Evolutionary conservation across 1,284 basidiomycete genomes (phyloP), one percentile per base, ranked within the genome.

Genomic region (Cutaneotrichosporon sp.): DNA sequence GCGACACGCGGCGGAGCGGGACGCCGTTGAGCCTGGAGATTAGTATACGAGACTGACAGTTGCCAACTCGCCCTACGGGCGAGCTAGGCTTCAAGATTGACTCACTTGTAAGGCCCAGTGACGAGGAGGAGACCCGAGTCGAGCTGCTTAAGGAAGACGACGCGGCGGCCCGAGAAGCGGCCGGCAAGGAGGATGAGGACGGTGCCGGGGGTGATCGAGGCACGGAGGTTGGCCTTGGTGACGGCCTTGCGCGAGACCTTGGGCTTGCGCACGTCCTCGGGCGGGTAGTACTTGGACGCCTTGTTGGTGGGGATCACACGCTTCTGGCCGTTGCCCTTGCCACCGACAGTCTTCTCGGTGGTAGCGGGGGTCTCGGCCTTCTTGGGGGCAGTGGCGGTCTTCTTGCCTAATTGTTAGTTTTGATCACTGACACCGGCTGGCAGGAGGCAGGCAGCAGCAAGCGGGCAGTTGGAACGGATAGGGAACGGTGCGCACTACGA

Each of bases 91-190:
- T 10, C 10, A n/a, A n/a, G n/a, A 9, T 20, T 4, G 1, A 70
- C 68, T 59, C 60, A 72, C 84, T 94, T 97, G 85, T 85, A 97
- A 54, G 96, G 96, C 58, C 96, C 96, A 48, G 92, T 94, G 70
- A 98, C 91, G 77, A 99, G 83, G 69, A 99, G 79, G 67, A 98
- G 79, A 61, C 94, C 94, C 63, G 88, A 90, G 68, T 84, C 83
- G 76, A 98, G 80, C 81, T 96, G 92, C 84, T 97, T 97, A 78
- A 99, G 81, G 80, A 93, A 96, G 54, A 99, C 92, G 64, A 98
- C 96, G 49, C 96, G 85, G 84, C 97, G 97, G 66, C 96, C 96
- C 66, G 89, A 81, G 88, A 93, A 98, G 73, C 94, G 90, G 72
- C 96, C 96, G 63, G 94, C 93, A 66, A 99, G 84, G 69, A 99